Evolutionary conservation across 768 basidiomycete species (phyloP), one percentile per base, ranked within the genome.

Genomic region (Suillus weaverae): DNA sequence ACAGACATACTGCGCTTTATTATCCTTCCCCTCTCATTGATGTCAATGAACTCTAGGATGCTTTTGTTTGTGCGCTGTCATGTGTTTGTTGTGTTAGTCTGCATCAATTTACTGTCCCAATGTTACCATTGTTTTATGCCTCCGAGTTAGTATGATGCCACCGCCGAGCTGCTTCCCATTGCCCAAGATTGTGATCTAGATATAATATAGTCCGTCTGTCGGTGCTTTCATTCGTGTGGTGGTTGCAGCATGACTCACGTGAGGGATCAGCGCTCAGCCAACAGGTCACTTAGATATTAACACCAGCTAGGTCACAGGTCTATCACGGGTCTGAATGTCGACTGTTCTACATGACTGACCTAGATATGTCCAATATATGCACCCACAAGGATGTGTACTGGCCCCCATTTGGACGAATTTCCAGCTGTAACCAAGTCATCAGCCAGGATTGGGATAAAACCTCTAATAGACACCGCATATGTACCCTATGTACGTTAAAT

Each of bases 1-100:
- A 20, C 57, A 59, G 57, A 14, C 57, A 59, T n/a, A n/a, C 30
- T 11, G 33, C 36, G 6, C 57, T 59, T 18, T 59, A n/a, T 59
- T 22, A 59, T 10, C 20, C 57, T 22, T 59, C 8, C 16, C 57
- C 57, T 43, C 57, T 59, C 20, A 18, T 59, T 6, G 13, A 22
- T 48, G 46, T 14, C 22, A 14, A 48, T 13, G 4, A 48, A 48
- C 22, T 14, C 46, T 26, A 48, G 46, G 46, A 48, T 22, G 14
- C 44, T 46, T 20, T 14, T 41, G 13, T 48, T 48, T 22, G 46
- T 22, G 11, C 5, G 46, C 11, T 48, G 22, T 13, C 11, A 48
- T 26, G 22, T 48, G 0, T 48, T 13, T 48, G 46, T 48, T 26
- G 22, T 9, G 11, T 50, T 50, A 50, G 48, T 50, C 13, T 50